Evolutionary conservation across 2,329 filamentous ascomycete genomes (phyloP).

Genomic region (Pyricularia pennisetigena): DNA sequence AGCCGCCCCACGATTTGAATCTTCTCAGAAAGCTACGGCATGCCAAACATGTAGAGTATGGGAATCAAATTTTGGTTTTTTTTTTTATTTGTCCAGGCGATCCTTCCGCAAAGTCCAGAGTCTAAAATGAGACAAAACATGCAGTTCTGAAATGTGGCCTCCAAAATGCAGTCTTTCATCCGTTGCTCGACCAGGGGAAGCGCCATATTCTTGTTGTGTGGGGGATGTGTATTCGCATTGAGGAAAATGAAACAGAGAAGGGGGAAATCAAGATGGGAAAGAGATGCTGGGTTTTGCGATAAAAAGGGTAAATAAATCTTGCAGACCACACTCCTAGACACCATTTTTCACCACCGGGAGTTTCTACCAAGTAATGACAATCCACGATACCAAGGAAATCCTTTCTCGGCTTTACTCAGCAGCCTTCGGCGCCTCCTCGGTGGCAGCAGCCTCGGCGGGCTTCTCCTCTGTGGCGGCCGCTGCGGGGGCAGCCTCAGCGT

Average conservation of each 20-base stretch:
- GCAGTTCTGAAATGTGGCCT: slow-evolving; percentile 30
- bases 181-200: slow-evolving; percentile 25
- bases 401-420: slow-evolving; percentile 39
- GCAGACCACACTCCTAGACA: slow-evolving; percentile 54
- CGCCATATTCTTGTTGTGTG: slow-evolving; percentile 23
- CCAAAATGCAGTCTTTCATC: slow-evolving; percentile 34
- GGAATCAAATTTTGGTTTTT: slow-evolving; percentile 30
- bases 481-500: slow-evolving; percentile 41
- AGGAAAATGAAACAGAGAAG: not conserved
- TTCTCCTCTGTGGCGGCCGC: slow-evolving; percentile 37
- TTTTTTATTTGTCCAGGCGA: slow-evolving; percentile 45
- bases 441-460: slow-evolving; percentile 33
- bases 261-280: slow-evolving; percentile 36
- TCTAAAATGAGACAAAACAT: slow-evolving; percentile 35
- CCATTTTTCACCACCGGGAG: slow-evolving; percentile 40
- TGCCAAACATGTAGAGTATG: not conserved
- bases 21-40: not conserved
- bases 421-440: slow-evolving; percentile 59
- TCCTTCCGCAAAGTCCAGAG: slow-evolving; percentile 36
- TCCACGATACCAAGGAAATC: slow-evolving; percentile 26
- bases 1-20: not conserved
- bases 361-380: slow-evolving; percentile 31
- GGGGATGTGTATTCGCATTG: slow-evolving; percentile 32
- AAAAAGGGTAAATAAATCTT: slow-evolving; percentile 26
- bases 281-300: slow-evolving; percentile 16